phyloP scores from a whole-genome alignment of 306 rosid species.

The Rosa rugosa region DNA sequence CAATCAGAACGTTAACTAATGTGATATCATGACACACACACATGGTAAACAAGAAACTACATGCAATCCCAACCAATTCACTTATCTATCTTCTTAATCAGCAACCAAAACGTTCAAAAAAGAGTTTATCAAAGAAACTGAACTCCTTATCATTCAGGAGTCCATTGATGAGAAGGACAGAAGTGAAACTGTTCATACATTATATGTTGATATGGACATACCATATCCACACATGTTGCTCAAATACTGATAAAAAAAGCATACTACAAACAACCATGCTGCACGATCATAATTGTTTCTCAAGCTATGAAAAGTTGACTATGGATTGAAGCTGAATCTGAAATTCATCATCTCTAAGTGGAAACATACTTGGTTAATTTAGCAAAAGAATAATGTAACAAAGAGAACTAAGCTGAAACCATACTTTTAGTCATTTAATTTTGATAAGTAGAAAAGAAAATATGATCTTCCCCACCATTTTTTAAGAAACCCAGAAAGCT shows the following conservation, averaged over 20 bases:
- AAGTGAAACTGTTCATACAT: background rate
- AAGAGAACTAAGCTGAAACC: too few relatives aligned
- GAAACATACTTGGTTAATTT: background rate
- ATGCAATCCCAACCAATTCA: background rate
- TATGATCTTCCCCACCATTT: too few relatives aligned
- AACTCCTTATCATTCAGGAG: background rate
- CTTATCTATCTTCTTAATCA: background rate
- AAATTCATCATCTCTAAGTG: background rate
- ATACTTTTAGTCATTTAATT: too few relatives aligned
- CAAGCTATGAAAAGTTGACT: background rate
- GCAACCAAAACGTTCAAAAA: background rate
- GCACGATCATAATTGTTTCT: background rate
- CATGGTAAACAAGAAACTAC: background rate
- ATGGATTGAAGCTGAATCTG: background rate
- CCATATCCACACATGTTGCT: background rate
- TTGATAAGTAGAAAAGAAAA: too few relatives aligned
- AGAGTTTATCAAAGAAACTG: background rate
- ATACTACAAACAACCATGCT: background rate
- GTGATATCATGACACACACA: background rate
- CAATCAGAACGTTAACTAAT: background rate
- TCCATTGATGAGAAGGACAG: background rate
- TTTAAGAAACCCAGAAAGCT: too few relatives aligned
- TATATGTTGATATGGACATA: background rate
- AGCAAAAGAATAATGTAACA: background rate
- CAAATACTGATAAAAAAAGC: background rate